Conservation (phyloP, 164 flowering plant species). For the Dillenia turbinata region DNA sequence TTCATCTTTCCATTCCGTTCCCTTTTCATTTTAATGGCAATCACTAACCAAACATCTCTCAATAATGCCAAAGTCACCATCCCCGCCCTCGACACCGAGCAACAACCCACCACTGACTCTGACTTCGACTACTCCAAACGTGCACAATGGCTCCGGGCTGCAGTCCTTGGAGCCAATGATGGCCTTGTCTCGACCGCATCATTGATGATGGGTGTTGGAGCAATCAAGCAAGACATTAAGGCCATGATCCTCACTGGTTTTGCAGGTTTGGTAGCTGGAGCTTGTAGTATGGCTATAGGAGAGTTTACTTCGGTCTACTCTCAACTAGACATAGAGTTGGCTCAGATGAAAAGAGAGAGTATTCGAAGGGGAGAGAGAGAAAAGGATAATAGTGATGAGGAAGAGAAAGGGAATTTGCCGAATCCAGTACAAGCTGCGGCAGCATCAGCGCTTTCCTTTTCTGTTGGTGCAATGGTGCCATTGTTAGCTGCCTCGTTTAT, state of each 20-base stretch:
- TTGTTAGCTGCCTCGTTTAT: constrained; percentile 13
- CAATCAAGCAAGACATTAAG: constrained; percentile 10
- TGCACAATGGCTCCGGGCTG: constrained; percentile 16
- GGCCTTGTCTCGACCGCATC: constrained; percentile 13
- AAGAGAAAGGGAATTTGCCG: constrained; percentile 3
- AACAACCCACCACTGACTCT: background rate
- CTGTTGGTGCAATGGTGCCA: constrained; percentile 15
- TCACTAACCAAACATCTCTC: background rate
- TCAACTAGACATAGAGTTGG: constrained; percentile 13
- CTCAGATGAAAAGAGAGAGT: constrained; percentile 12
- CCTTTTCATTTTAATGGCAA: background rate
- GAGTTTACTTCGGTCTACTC: constrained; percentile 16
- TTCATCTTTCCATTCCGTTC: background rate
- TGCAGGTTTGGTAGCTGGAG: constrained; percentile 16
- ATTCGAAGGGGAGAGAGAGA: constrained; percentile 7
- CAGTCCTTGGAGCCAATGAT: constrained; percentile 14
- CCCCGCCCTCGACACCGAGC: background rate
- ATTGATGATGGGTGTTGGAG: constrained; percentile 16
- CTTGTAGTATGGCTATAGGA: constrained; percentile 20
- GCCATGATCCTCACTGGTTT: constrained; percentile 16
- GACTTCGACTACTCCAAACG: constrained; percentile 12
- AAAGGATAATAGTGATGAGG: background rate
- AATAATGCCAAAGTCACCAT: background rate
- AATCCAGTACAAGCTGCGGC: constrained; percentile 14
- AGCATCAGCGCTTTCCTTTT: constrained; percentile 14